These are phyloP conservation scores for Mortierella antarctica DNA, from an alignment of 192 early-diverging fungal species.

Conservation along the genomic window DNA sequence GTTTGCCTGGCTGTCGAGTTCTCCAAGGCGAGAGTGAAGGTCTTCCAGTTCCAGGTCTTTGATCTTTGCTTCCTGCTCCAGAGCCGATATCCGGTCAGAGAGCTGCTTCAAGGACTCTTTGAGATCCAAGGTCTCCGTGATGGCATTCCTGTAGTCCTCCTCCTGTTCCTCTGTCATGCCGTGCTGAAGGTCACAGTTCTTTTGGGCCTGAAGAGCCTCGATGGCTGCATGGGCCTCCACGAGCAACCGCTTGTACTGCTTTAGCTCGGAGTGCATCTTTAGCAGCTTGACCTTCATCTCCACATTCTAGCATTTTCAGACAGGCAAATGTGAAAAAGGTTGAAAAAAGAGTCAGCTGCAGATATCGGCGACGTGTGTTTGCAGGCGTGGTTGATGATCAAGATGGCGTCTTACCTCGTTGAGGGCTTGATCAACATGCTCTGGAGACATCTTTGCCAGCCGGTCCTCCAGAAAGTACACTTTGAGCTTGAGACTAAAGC, in stretches of 20 bases:
- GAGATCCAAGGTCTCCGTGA: conserved; percentile 20
- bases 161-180: conserved; percentile 57
- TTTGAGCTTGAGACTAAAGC: conserved; percentile 65
- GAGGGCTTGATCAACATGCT: conserved; percentile 61
- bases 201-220: conserved; percentile 54
- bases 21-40: conserved; percentile 10
- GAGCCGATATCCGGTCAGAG: conserved; percentile 3
- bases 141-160: conserved; percentile 40
- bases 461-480: conserved; percentile 65
- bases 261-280: conserved; percentile 55
- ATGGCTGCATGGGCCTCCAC: conserved; percentile 59
- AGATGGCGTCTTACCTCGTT: conserved; percentile 56
- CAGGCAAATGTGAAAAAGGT: not conserved
- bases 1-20: conserved; percentile 13
- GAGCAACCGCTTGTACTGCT: conserved; percentile 59
- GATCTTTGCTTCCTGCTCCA: conserved; percentile 3
- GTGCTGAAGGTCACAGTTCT: conserved; percentile 49
- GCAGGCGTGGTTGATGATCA: not conserved
- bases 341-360: not conserved
- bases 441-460: conserved; percentile 61
- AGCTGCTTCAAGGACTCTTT: conserved; percentile 15
- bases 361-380: too few relatives aligned
- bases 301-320: conserved; percentile 55
- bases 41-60: conserved; percentile 22
- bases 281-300: conserved; percentile 62